Evolutionary conservation across 78 protist genomes (phyloP).

Genomic region (Protostelium mycophagum): DNA sequence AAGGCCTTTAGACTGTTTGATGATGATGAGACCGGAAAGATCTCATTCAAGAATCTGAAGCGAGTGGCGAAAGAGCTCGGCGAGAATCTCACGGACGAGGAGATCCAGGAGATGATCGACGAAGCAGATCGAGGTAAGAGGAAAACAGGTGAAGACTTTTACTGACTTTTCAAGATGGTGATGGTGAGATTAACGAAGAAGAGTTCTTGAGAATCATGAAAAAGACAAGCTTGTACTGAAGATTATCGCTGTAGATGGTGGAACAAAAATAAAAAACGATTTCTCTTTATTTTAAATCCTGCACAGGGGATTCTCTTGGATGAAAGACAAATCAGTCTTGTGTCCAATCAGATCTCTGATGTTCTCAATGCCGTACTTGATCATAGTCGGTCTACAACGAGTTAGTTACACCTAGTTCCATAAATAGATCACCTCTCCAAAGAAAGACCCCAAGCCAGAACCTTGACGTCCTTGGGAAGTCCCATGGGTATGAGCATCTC

Average conservation of each 20-base stretch:
- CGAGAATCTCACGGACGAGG: conserved; percentile 88
- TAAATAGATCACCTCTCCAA: conserved; percentile 68
- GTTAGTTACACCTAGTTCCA: too few relatives aligned
- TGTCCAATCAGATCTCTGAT: conserved; percentile 98
- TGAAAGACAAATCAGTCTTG: conserved; percentile 61
- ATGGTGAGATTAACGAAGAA: conserved; percentile 80
- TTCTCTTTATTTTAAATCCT: conserved; percentile 45
- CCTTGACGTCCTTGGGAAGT: conserved; percentile 90
- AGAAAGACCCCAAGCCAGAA: conserved; percentile 96
- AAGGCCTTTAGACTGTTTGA: conserved; percentile 90
- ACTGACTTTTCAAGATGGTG: conserved; percentile 62
- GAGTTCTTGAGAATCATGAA: conserved; percentile 90
- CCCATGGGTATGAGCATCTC: conserved; percentile 99
- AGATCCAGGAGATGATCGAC: conserved; percentile 87
- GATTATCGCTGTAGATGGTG: too few relatives aligned
- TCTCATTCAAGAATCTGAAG: conserved; percentile 83
- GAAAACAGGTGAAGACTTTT: background rate
- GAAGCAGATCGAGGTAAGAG: conserved; percentile 66
- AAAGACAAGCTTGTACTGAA: conserved; percentile 38
- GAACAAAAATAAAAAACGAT: too few relatives aligned
- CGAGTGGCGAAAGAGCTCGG: conserved; percentile 92
- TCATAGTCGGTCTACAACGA: conserved; percentile 99
- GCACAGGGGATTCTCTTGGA: conserved; percentile 67
- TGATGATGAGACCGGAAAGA: conserved; percentile 84
- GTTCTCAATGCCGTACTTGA: conserved; percentile 80